These are phyloP conservation scores for Cymbidium sinense DNA, from an alignment of 106 monocot species.

Conservation along the genomic window DNA sequence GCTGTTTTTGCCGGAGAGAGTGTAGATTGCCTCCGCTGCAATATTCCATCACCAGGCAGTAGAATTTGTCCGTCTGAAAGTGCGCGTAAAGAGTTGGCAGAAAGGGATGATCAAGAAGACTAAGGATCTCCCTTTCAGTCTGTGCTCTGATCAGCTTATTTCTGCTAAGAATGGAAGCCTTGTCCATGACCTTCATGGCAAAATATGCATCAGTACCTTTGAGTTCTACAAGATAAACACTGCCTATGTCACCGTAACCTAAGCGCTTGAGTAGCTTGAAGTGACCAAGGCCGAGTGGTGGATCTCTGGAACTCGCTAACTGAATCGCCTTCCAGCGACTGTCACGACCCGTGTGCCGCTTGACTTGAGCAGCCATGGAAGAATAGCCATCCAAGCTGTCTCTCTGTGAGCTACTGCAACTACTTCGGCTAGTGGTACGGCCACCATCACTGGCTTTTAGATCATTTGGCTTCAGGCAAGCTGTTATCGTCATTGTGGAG, in stretches of 20 bases:
- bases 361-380: conserved; percentile 8
- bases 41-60: conserved; percentile 31
- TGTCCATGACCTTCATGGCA: conserved; percentile 33
- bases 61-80: conserved; percentile 28
- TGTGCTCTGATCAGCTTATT: conserved; percentile 26
- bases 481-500: too few species aligned
- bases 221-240: conserved; percentile 26
- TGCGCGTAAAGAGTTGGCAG: conserved; percentile 22
- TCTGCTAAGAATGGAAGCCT: conserved; percentile 22
- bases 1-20: conserved; percentile 26
- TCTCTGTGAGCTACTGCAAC: conserved; percentile 11
- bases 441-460: neutral
- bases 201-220: conserved; percentile 18
- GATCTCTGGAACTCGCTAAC: conserved; percentile 17
- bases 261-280: conserved; percentile 22
- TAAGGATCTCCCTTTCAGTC: conserved; percentile 25
- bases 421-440: neutral
- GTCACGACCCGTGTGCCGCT: conserved; percentile 19
- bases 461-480: too few species aligned
- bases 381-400: conserved; percentile 20
- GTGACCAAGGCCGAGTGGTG: conserved; percentile 19
- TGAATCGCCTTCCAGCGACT: conserved; percentile 20
- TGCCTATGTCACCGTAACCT: conserved; percentile 28
- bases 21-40: conserved; percentile 29
- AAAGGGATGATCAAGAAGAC: conserved; percentile 27